A percentile compares a stretch with the other conserved stretches of the same genome.
Evolutionary conservation across 1,284 basidiomycete species (phyloP).

Genomic region (Rhodotorula sp.): DNA sequence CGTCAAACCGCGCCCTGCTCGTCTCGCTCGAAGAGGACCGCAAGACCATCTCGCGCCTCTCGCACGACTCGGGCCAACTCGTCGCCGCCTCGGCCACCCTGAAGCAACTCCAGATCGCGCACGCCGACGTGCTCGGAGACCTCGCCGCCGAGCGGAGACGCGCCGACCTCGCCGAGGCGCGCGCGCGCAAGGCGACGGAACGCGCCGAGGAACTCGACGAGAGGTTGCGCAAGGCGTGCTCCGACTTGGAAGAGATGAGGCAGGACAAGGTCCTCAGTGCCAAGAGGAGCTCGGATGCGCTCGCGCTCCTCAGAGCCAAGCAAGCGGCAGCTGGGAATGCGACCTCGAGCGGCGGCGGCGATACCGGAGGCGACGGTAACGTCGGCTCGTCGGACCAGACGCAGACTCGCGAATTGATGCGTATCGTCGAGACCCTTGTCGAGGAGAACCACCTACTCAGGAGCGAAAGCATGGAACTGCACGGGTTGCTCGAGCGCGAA

Average conservation of each 20-base stretch:
- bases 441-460: slow-evolving; percentile 40
- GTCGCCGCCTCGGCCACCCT: slow-evolving; percentile 18
- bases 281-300: slow-evolving; percentile 27
- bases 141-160: slow-evolving; percentile 69
- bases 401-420: slow-evolving; percentile 30
- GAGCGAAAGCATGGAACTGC: slow-evolving; percentile 40
- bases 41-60: slow-evolving; percentile 64
- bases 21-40: slow-evolving; percentile 76
- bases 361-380: not conserved
- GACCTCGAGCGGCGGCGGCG: not conserved
- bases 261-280: slow-evolving; percentile 39
- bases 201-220: slow-evolving; percentile 58
- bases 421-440: slow-evolving; percentile 40
- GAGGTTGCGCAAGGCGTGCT: slow-evolving; percentile 28
- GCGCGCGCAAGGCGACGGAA: slow-evolving; percentile 50
- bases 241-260: slow-evolving; percentile 39
- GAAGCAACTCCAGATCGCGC: slow-evolving; percentile 42
- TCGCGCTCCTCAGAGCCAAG: slow-evolving; percentile 10
- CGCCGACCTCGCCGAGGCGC: slow-evolving; percentile 66
- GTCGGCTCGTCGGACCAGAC: slow-evolving; percentile 15
- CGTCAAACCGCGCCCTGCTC: slow-evolving; percentile 69
- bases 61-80: slow-evolving; percentile 65
- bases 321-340: not conserved
- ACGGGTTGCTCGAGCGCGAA: slow-evolving; percentile 37
- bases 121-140: slow-evolving; percentile 82